Percentiles rank a stretch among this genome's conserved stretches.
Conservation (phyloP, 108 stramenopile species). For the Skeletonema tropicum region DNA sequence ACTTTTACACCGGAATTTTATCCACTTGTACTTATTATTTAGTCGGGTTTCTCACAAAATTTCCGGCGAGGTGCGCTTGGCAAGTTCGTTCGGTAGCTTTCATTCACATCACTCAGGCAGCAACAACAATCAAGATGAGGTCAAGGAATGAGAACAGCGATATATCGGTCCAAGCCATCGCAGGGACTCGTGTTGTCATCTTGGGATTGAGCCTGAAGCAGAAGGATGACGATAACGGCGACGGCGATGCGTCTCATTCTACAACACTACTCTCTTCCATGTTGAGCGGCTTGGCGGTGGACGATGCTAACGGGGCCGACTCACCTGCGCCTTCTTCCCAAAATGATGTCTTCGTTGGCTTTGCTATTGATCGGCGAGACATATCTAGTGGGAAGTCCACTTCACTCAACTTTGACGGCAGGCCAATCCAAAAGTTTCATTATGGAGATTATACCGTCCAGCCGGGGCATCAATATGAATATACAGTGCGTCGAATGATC, state of each 20-base stretch:
- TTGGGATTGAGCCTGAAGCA: conserved; percentile 18
- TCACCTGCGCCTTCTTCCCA: not conserved
- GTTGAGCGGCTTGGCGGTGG: not conserved
- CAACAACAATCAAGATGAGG: conserved; percentile 11
- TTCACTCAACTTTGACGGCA: conserved; percentile 34
- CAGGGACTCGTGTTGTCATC: conserved; percentile 17
- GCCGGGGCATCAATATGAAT: conserved; percentile 26
- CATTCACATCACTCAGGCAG: not conserved
- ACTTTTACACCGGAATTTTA: too few species aligned
- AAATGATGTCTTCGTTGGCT: conserved; percentile 24
- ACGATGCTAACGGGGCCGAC: not conserved
- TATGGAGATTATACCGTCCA: conserved; percentile 41
- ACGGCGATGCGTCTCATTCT: not conserved
- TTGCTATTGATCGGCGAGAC: conserved; percentile 34
- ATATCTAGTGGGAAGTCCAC: conserved; percentile 12
- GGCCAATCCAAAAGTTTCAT: conserved; percentile 42
- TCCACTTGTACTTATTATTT: too few species aligned
- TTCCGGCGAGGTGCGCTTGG: not conserved
- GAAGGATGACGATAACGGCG: conserved; percentile 5
- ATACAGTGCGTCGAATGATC: conserved; percentile 36
- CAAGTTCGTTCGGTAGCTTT: not conserved
- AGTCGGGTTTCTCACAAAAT: too few species aligned
- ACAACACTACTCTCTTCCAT: conserved; percentile 10
- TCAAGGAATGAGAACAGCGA: conserved; percentile 11
- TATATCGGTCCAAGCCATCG: conserved; percentile 22